Evolutionary conservation across 228 moss, liverwort and hornwort genomes (phyloP), one percentile per base, ranked within the genome.

Genomic region (Sphagnum magellanicum): DNA sequence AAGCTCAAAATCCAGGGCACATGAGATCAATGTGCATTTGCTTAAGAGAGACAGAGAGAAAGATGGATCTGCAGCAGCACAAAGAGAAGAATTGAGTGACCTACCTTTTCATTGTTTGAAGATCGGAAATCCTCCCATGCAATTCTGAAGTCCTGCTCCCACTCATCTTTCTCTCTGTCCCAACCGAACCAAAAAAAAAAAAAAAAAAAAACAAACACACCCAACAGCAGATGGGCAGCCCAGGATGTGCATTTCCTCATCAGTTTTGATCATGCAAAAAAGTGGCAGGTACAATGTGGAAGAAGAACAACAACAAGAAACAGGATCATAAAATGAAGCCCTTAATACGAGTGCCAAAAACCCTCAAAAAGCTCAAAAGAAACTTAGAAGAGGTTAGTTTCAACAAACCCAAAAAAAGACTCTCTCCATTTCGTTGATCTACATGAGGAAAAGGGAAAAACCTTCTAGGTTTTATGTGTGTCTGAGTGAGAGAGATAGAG

Each of bases 41-140:
- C 32, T 32, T 2, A 32, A 32, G 32, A 32, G 32, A 32, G 32
- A 32, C 1, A 11, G 59, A 59, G 15, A 11, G 15, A 32, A 32
- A 3, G 32, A 32, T 32, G 32, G 32, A 32, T 32, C 32, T 32
- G 32, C 32, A 32, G 32, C 11, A 59, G 15, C 11, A 1, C 59
- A 11, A 11, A 59, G 15, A 11, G 7, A 53, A 48, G 4, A 71
- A 32, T 32, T 32, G 0, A 32, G 32, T 32, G 32, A 2, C 3
- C 65, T 63, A 93, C 93, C 93, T 93, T 91, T 67, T 91, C 93
- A 71, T 77, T 74, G 72, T 63, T 81, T 69, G 91, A 83, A 17
- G 91, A 87, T 68, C 89, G 91, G 67, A 93, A 93, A 72, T 85
- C 85, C 71, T 93, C 93, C 93, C 93, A 93, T 68, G 81, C 79